These are phyloP conservation scores for Sporothrix inflata DNA, from an alignment of 2,329 filamentous ascomycete genomes.

Conservation along the genomic window DNA sequence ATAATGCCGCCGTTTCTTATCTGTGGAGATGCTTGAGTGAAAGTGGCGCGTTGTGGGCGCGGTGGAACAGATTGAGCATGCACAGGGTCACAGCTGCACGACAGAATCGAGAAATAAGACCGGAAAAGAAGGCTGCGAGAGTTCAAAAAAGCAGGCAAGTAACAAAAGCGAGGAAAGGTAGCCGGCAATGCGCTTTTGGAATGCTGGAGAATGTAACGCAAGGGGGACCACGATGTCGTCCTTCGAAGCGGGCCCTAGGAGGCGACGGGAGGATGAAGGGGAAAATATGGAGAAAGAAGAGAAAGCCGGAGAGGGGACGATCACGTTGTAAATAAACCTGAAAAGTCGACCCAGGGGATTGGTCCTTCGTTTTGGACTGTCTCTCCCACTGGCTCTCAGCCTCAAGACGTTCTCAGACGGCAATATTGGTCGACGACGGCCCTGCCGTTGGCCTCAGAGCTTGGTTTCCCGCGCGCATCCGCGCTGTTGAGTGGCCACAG, in stretches of 20 bases:
- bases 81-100: neutral
- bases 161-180: neutral
- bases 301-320: neutral
- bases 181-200: neutral
- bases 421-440: neutral
- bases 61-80: neutral
- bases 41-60: conserved; percentile 10
- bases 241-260: conserved; percentile 8
- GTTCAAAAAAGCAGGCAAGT: neutral
- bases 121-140: neutral
- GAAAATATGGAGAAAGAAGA: neutral
- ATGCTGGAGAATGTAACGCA: conserved; percentile 11
- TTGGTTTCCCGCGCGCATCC: neutral
- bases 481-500: conserved; percentile 10
- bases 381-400: neutral
- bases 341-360: neutral
- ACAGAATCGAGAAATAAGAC: neutral
- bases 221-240: neutral
- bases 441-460: conserved; percentile 13
- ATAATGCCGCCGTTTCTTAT: conserved; percentile 12
- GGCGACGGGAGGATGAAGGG: conserved; percentile 7
- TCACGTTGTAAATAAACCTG: conserved; percentile 17
- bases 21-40: neutral
- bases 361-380: neutral
- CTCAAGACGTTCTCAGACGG: neutral